Percentiles rank a stretch among this genome's conserved stretches.
Evolutionary conservation across 73 alveolate genomes (phyloP).

Genomic region (Tetrahymena elliotti): DNA sequence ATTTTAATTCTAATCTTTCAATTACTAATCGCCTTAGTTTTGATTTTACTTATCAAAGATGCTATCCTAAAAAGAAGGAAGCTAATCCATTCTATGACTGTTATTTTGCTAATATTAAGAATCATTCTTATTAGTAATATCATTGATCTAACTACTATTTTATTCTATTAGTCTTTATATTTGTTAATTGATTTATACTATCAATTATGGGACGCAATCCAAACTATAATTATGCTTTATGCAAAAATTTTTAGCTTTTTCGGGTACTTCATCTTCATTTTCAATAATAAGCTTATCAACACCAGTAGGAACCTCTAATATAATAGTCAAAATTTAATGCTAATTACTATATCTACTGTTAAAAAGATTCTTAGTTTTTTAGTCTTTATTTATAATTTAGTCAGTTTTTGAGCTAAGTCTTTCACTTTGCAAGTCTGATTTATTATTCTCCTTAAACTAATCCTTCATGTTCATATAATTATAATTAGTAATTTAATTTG

Average conservation of each 20-base stretch:
- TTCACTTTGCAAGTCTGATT: background rate
- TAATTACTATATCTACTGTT: background rate
- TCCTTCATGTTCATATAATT: background rate
- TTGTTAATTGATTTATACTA: background rate
- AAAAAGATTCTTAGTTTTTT: background rate
- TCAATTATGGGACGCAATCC: background rate
- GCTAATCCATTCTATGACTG: background rate
- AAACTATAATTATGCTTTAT: background rate
- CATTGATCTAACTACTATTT: background rate
- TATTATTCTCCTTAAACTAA: background rate
- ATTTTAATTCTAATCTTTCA: background rate
- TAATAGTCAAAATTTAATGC: background rate
- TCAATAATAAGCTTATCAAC: background rate
- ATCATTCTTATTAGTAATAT: background rate
- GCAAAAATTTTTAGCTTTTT: background rate
- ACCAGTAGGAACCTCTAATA: background rate
- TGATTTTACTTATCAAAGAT: background rate
- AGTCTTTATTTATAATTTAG: background rate
- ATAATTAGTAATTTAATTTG: background rate
- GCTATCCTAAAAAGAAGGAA: background rate
- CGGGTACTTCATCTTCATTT: background rate
- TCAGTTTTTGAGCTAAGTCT: background rate
- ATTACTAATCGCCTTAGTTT: background rate
- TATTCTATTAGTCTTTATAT: background rate
- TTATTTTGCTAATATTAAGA: background rate